These are phyloP conservation scores for Trametes hirsuta DNA, from an alignment of 1,284 basidiomycete genomes.

Conservation along the genomic window DNA sequence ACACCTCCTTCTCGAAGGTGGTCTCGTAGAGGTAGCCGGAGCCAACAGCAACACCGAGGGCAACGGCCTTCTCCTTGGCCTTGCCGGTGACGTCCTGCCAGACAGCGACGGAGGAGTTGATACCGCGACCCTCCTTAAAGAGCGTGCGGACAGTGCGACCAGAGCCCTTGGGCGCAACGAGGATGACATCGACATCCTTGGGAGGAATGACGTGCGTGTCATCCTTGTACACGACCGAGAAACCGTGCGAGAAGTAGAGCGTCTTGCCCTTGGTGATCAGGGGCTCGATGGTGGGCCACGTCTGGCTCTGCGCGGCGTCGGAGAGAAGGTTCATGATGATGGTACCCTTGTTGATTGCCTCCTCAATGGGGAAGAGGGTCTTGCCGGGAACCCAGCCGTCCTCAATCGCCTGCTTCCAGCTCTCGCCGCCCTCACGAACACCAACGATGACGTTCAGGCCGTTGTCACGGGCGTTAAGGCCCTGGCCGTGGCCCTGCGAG, in stretches of 20 bases:
- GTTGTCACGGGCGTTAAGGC: slow-evolving; percentile 98
- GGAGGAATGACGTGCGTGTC: slow-evolving; percentile 96
- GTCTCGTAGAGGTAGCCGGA: slow-evolving; percentile 99
- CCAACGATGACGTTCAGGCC: slow-evolving; percentile 99
- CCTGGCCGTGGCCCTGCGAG: slow-evolving; percentile 99
- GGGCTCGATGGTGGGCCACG: slow-evolving; percentile 88
- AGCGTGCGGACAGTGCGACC: slow-evolving; percentile 98
- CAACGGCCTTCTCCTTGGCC: slow-evolving; percentile 96
- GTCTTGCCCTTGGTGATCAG: slow-evolving; percentile 99
- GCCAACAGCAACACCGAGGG: slow-evolving; percentile 93
- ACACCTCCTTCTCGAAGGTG: slow-evolving; percentile 99
- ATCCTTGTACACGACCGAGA: slow-evolving; percentile 98
- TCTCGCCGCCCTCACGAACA: slow-evolving; percentile 96
- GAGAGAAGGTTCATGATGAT: slow-evolving; percentile 99
- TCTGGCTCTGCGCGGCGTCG: slow-evolving; percentile 96
- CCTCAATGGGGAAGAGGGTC: slow-evolving; percentile 98
- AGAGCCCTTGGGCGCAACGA: slow-evolving; percentile 98
- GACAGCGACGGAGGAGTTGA: slow-evolving; percentile 89
- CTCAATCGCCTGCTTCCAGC: slow-evolving; percentile 94
- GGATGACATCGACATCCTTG: slow-evolving; percentile 95
- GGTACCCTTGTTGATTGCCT: slow-evolving; percentile 94
- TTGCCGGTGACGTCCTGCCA: slow-evolving; percentile 97
- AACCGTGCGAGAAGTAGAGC: slow-evolving; percentile 99
- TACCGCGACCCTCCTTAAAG: slow-evolving; percentile 99
- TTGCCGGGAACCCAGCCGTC: slow-evolving; percentile 99